phyloP scores from a whole-genome alignment of 805 yeast species.

The Cyberlindnera xylosilytica region DNA sequence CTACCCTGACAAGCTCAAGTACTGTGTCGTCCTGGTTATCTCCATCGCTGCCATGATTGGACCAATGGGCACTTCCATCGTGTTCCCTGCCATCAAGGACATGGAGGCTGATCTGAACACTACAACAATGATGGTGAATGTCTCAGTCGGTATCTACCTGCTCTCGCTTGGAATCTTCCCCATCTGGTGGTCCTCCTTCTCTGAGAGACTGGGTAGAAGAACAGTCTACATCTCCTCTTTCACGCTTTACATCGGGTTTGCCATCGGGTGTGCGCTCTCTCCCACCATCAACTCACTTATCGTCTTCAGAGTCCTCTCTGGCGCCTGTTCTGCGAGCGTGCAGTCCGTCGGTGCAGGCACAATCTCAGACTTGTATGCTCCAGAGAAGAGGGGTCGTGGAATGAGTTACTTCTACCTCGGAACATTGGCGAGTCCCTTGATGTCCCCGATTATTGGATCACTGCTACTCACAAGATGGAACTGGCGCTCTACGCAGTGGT shows the following conservation, averaged over 20 bases:
- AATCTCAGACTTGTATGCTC: conserved; percentile 65
- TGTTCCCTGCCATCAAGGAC: conserved; percentile 72
- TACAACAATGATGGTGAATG: conserved; percentile 57
- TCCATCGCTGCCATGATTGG: conserved; percentile 78
- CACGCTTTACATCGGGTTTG: conserved; percentile 56
- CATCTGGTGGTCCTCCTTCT: conserved; percentile 83
- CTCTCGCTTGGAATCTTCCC: conserved; percentile 77
- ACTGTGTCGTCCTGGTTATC: conserved; percentile 56
- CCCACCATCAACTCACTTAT: conserved; percentile 61
- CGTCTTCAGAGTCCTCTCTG: conserved; percentile 65
- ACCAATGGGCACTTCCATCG: conserved; percentile 85
- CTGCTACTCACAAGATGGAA: conserved; percentile 68
- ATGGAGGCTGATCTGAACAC: conserved; percentile 56
- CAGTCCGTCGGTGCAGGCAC: conserved; percentile 92
- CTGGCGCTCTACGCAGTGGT: conserved; percentile 91
- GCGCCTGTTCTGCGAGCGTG: conserved; percentile 82
- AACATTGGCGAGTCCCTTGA: conserved; percentile 72
- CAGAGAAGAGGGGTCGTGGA: conserved; percentile 70
- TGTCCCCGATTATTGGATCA: conserved; percentile 82
- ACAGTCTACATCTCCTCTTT: conserved; percentile 71
- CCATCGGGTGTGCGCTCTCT: conserved; percentile 69
- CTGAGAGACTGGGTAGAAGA: conserved; percentile 74
- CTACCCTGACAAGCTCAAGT: conserved; percentile 49
- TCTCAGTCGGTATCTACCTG: conserved; percentile 77
- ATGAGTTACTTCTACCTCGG: conserved; percentile 82